These are phyloP conservation scores for Limnanthes douglasii DNA, from an alignment of 345 rosid genomes.

Conservation along the genomic window DNA sequence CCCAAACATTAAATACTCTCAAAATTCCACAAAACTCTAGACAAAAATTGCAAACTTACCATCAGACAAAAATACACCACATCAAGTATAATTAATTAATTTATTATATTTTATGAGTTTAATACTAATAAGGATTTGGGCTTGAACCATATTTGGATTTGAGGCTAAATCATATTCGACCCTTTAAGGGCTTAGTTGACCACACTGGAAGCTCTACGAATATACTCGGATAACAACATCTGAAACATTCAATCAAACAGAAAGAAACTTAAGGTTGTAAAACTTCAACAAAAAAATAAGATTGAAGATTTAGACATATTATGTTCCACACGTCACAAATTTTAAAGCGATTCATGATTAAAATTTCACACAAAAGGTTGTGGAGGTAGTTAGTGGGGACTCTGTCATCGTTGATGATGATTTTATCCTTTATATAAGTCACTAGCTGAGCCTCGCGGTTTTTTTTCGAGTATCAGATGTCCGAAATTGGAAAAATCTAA, in stretches of 20 bases:
- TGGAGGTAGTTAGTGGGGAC: constrained; percentile 97
- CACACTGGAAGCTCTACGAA: constrained; percentile 96
- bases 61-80: no score
- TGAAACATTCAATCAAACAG: no score
- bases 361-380: constrained; percentile 86
- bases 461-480: constrained; percentile 83
- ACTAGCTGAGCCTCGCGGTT: constrained; percentile 70
- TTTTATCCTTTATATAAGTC: constrained; percentile 65
- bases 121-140: no score
- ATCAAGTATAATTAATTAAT: no score
- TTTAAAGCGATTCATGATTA: constrained; percentile 86
- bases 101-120: no score
- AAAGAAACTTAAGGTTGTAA: constrained; percentile 57
- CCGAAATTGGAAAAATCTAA: constrained; percentile 90
- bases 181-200: constrained; percentile 72
- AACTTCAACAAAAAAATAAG: constrained; percentile 74
- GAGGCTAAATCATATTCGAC: no score
- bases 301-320: constrained; percentile 74
- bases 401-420: constrained; percentile 87
- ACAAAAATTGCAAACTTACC: no score
- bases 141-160: no score
- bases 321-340: constrained; percentile 67
- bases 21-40: no score
- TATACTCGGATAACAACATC: constrained; percentile 96
- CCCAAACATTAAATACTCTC: no score